A percentile compares a stretch with the other conserved stretches of the same genome.
Conservation (phyloP, 1,284 basidiomycete genomes). For the Tylopilus sp. region DNA sequence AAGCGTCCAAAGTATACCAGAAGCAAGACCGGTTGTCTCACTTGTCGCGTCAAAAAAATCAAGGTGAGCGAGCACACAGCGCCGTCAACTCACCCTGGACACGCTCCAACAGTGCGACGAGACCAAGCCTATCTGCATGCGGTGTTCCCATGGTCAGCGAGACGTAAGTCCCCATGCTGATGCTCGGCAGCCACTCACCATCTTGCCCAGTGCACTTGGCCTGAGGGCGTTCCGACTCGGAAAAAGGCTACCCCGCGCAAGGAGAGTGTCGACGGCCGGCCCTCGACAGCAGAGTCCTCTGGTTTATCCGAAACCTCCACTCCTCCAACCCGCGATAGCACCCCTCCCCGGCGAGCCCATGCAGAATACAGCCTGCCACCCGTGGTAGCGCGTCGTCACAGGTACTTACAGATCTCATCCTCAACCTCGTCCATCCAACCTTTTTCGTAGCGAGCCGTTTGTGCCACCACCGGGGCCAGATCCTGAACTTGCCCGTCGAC, state of each 20-base stretch:
- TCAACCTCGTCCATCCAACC: neutral
- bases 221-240: slow-evolving; percentile 60
- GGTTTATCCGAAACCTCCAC: slow-evolving; percentile 58
- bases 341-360: slow-evolving; percentile 49
- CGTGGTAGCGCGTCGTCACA: slow-evolving; percentile 48
- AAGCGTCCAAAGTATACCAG: slow-evolving; percentile 83
- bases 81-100: slow-evolving; percentile 11
- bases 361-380: slow-evolving; percentile 50
- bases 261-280: slow-evolving; percentile 49
- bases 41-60: slow-evolving; percentile 81
- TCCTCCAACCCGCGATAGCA: slow-evolving; percentile 58
- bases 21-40: slow-evolving; percentile 80
- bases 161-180: slow-evolving; percentile 44
- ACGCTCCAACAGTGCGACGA: slow-evolving; percentile 63
- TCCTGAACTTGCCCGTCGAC: slow-evolving; percentile 42
- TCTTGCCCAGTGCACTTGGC: slow-evolving; percentile 68
- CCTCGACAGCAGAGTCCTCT: slow-evolving; percentile 61
- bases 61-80: slow-evolving; percentile 50
- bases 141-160: slow-evolving; percentile 73
- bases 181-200: slow-evolving; percentile 17
- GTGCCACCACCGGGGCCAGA: slow-evolving; percentile 41
- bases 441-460: slow-evolving; percentile 23
- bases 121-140: slow-evolving; percentile 71
- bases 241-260: slow-evolving; percentile 50
- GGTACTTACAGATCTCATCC: slow-evolving; percentile 36